phyloP scores from a whole-genome alignment of 495 filamentous ascomycete species.

The Baudoinia panamericana region DNA sequence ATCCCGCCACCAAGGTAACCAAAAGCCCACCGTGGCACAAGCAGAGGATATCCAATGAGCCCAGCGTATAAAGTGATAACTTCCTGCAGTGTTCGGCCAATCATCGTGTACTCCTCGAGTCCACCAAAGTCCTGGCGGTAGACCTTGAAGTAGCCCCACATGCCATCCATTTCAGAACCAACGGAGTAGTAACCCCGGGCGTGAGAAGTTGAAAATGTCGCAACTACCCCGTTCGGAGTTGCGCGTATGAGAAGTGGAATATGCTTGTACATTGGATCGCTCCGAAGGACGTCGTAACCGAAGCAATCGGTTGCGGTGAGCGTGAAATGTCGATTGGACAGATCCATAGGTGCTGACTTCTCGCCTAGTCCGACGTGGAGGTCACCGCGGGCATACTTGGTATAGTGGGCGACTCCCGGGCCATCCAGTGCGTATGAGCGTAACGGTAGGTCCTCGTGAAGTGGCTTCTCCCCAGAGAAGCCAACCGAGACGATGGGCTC shows the following conservation, averaged over 20 bases:
- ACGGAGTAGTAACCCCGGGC: conserved; percentile 48
- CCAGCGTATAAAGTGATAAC: conserved; percentile 52
- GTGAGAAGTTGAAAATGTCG: conserved; percentile 53
- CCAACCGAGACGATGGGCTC: conserved; percentile 45
- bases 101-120: conserved; percentile 54
- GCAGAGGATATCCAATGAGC: conserved; percentile 48
- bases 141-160: conserved; percentile 58
- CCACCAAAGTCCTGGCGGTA: conserved; percentile 59
- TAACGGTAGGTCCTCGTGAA: conserved; percentile 46
- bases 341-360: conserved; percentile 57
- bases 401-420: conserved; percentile 47
- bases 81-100: conserved; percentile 50
- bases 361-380: conserved; percentile 57
- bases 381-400: conserved; percentile 40
- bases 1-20: conserved; percentile 57
- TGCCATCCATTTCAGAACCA: conserved; percentile 56
- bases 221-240: conserved; percentile 45
- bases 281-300: conserved; percentile 55
- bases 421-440: conserved; percentile 50
- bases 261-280: conserved; percentile 62
- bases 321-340: conserved; percentile 50
- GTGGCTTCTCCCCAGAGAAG: conserved; percentile 35
- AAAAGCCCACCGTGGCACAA: conserved; percentile 55
- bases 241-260: conserved; percentile 56
- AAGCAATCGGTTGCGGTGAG: conserved; percentile 56